phyloP scores from a whole-genome alignment of 73 alveolate genomes.

The Paramecium biaurelia region DNA sequence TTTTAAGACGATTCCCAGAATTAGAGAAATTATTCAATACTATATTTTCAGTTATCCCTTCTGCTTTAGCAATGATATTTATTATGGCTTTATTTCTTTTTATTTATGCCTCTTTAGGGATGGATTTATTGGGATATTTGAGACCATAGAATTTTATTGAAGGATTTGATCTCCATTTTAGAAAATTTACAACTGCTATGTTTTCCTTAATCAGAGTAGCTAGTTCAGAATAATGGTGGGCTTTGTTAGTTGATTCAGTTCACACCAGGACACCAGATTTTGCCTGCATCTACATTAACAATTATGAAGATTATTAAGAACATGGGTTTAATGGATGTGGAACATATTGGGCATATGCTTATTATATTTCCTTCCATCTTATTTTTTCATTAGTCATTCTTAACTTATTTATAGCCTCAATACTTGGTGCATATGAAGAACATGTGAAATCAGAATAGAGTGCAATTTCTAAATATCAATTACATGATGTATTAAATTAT shows the following conservation, averaged over 20 bases:
- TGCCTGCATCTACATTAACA: background rate
- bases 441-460: constrained; percentile 14
- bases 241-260: constrained; percentile 14
- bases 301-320: background rate
- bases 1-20: background rate
- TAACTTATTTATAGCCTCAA: constrained; percentile 10
- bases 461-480: constrained; percentile 38
- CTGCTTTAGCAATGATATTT: constrained; percentile 14
- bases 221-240: constrained; percentile 54
- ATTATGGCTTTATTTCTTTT: constrained; percentile 1
- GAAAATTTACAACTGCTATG: constrained; percentile 45
- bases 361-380: background rate
- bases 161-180: constrained; percentile 38
- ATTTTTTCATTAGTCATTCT: constrained; percentile 20
- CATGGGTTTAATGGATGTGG: constrained; percentile 48
- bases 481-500: constrained; percentile 15
- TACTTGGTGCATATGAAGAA: constrained; percentile 19
- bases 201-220: constrained; percentile 26
- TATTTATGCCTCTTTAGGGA: background rate
- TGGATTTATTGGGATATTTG: constrained; percentile 16
- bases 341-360: background rate
- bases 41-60: constrained; percentile 38
- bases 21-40: background rate
- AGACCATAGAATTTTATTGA: background rate
- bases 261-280: constrained; percentile 11